phyloP scores from a whole-genome alignment of 805 yeast genomes.

The Barnettozyma pratensis region DNA sequence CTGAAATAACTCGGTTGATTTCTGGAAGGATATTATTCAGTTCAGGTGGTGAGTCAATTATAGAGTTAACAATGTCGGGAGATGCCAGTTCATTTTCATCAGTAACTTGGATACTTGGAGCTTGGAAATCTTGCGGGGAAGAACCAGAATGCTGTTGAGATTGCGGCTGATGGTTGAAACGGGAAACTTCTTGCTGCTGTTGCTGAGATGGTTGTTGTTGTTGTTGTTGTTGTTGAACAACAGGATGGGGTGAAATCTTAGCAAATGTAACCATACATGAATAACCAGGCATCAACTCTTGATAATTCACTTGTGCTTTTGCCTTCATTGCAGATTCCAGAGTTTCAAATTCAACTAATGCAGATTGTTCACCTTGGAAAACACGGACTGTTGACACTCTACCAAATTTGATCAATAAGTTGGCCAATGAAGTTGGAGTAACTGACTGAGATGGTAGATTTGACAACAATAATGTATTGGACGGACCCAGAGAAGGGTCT shows the following conservation, averaged over 20 bases:
- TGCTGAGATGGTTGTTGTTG: conserved; percentile 12
- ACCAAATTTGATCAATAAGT: conserved; percentile 61
- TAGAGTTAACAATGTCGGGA: conserved; percentile 9
- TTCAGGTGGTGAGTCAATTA: conserved; percentile 16
- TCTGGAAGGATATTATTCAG: conserved; percentile 25
- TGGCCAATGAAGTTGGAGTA: conserved; percentile 51
- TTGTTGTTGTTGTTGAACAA: neutral
- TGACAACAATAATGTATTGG: conserved; percentile 71
- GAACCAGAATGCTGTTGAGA: conserved; percentile 4
- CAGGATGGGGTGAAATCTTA: conserved; percentile 43
- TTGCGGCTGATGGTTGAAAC: conserved; percentile 6
- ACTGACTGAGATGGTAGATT: conserved; percentile 62
- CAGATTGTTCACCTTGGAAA: conserved; percentile 43
- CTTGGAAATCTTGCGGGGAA: conserved; percentile 6
- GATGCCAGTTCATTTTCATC: conserved; percentile 7
- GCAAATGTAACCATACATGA: conserved; percentile 83
- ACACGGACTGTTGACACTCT: conserved; percentile 55
- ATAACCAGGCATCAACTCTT: conserved; percentile 75
- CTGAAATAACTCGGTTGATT: conserved; percentile 24
- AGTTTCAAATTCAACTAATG: conserved; percentile 66
- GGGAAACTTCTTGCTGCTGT: neutral
- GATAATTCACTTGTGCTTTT: conserved; percentile 71
- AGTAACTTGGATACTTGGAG: conserved; percentile 9
- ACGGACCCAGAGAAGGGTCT: conserved; percentile 67
- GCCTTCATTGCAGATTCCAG: conserved; percentile 77